Evolutionary conservation across 2,329 filamentous ascomycete species (phyloP).

Genomic region (Stenocarpella maydis): DNA sequence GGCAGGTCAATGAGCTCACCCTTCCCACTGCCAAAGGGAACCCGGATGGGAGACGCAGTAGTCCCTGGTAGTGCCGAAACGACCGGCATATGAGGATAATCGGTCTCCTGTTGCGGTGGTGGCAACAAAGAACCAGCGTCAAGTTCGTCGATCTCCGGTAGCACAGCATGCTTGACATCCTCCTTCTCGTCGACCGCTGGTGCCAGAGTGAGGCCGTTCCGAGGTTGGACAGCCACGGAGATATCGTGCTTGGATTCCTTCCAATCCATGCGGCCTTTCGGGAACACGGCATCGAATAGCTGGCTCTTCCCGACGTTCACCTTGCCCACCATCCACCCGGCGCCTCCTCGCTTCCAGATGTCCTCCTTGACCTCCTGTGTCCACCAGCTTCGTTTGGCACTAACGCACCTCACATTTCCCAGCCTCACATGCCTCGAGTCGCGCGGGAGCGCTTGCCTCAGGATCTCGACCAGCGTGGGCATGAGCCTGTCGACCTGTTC

Average conservation of each 20-base stretch:
- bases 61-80: slow-evolving; percentile 90
- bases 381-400: slow-evolving; percentile 89
- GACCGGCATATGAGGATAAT: slow-evolving; percentile 85
- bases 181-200: slow-evolving; percentile 35
- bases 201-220: slow-evolving; percentile 40
- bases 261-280: slow-evolving; percentile 69
- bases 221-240: slow-evolving; percentile 40
- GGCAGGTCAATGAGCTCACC: slow-evolving; percentile 95
- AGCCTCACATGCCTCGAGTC: slow-evolving; percentile 76
- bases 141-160: slow-evolving; percentile 38
- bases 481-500: slow-evolving; percentile 85
- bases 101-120: slow-evolving; percentile 74
- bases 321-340: slow-evolving; percentile 96
- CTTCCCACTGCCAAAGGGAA: slow-evolving; percentile 85
- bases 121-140: slow-evolving; percentile 72
- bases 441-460: slow-evolving; percentile 78
- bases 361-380: slow-evolving; percentile 85
- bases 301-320: slow-evolving; percentile 97
- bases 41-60: slow-evolving; percentile 91
- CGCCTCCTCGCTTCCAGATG: slow-evolving; percentile 84
- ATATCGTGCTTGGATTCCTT: slow-evolving; percentile 49
- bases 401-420: slow-evolving; percentile 88
- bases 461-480: slow-evolving; percentile 80
- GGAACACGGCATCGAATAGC: slow-evolving; percentile 87
- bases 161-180: slow-evolving; percentile 15